Conservation (phyloP, 169 alveolate genomes). For the Toxoplasma gondii region DNA sequence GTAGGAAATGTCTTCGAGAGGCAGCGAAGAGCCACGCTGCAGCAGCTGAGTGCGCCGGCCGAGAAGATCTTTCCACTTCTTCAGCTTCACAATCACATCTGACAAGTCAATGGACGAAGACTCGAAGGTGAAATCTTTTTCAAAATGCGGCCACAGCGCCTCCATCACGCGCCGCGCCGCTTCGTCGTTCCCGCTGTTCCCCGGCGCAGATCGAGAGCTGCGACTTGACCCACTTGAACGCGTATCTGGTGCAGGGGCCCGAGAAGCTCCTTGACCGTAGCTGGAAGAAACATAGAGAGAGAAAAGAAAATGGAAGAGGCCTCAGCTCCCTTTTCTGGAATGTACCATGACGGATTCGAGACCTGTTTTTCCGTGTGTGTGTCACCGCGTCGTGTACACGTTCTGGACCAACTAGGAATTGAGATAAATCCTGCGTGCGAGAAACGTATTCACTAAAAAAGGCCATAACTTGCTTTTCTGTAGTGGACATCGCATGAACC, state of each 20-base stretch:
- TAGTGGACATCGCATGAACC: too few species aligned
- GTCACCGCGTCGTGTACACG: too few species aligned
- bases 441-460: too few species aligned
- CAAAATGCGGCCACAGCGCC: slow-evolving; percentile 70
- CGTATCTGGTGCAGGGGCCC: neutral
- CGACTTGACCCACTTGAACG: neutral
- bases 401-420: too few species aligned
- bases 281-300: too few species aligned
- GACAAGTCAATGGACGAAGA: slow-evolving; percentile 48
- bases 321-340: too few species aligned
- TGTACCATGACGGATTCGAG: too few species aligned
- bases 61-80: slow-evolving; percentile 76
- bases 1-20: slow-evolving; percentile 71
- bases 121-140: slow-evolving; percentile 53
- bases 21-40: slow-evolving; percentile 41
- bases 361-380: too few species aligned
- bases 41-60: slow-evolving; percentile 65
- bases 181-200: slow-evolving; percentile 51
- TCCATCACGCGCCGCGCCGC: slow-evolving; percentile 67
- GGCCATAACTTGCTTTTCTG: too few species aligned
- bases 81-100: slow-evolving; percentile 72
- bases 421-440: too few species aligned
- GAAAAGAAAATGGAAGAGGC: too few species aligned
- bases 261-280: too few species aligned
- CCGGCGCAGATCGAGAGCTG: neutral